These are phyloP conservation scores for Wickerhamiella lipophila DNA, from an alignment of 805 yeast species.

Conservation along the genomic window DNA sequence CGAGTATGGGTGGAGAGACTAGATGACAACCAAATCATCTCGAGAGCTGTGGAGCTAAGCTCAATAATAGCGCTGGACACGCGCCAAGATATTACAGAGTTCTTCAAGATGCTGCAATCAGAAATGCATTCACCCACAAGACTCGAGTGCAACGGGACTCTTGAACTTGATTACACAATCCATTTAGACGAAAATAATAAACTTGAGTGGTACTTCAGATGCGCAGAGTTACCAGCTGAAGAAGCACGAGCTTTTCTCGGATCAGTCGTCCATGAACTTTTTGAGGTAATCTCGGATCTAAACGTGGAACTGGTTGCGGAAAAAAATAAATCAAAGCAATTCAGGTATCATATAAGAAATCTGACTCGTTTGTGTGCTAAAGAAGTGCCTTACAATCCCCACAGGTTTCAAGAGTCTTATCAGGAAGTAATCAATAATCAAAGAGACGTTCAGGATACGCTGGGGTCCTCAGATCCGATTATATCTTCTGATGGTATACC, in stretches of 20 bases:
- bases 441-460: not conserved
- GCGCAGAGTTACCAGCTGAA: not conserved
- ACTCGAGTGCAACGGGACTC: not conserved
- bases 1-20: conserved; percentile 4
- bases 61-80: conserved; percentile 1
- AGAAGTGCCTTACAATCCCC: conserved; percentile 3
- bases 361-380: not conserved
- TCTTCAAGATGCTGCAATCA: not conserved
- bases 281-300: not conserved
- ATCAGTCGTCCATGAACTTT: not conserved
- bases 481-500: not conserved
- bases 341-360: not conserved
- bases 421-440: not conserved
- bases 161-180: not conserved
- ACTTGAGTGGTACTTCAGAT: not conserved
- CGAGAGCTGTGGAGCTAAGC: not conserved
- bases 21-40: not conserved
- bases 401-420: conserved; percentile 5
- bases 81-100: not conserved
- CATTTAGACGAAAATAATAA: not conserved
- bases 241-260: not conserved
- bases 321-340: not conserved
- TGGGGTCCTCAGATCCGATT: not conserved
- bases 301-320: not conserved
- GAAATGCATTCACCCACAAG: not conserved